Evolutionary conservation across 2,329 filamentous ascomycete genomes (phyloP).

Genomic region (Orbilia blumenaviensis): DNA sequence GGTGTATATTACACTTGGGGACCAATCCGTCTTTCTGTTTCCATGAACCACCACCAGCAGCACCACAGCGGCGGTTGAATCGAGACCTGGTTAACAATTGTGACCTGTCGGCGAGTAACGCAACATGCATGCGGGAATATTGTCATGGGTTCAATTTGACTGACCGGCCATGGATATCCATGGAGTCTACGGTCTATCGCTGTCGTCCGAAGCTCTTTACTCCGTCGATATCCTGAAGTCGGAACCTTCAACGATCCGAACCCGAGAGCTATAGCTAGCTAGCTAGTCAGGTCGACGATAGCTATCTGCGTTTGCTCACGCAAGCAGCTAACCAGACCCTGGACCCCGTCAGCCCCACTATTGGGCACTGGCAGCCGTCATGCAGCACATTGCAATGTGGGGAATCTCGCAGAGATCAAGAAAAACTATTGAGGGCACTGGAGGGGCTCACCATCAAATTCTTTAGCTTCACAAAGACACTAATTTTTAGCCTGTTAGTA

Average conservation of each 20-base stretch:
- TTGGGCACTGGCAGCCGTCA: conserved; percentile 31
- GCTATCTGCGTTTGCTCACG: not conserved
- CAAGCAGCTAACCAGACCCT: not conserved
- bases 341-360: conserved; percentile 22
- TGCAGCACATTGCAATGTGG: conserved; percentile 23
- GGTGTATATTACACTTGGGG: conserved; percentile 68
- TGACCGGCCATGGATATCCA: not conserved
- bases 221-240: conserved; percentile 10
- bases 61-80: too few relatives aligned
- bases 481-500: conserved; percentile 64
- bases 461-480: conserved; percentile 78
- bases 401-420: not conserved
- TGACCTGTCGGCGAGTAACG: not conserved
- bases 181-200: not conserved
- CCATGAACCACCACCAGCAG: not conserved
- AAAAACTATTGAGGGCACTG: not conserved
- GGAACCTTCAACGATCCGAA: conserved; percentile 46
- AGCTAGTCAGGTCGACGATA: too few relatives aligned
- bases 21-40: conserved; percentile 48
- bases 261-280: conserved; percentile 30
- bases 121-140: conserved; percentile 17
- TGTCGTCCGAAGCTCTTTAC: not conserved
- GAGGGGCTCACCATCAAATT: conserved; percentile 69
- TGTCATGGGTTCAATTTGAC: conserved; percentile 2
- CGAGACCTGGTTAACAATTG: conserved; percentile 15